phyloP scores from a whole-genome alignment of 805 yeast species.

The Lipomyces yamanashiensis region DNA sequence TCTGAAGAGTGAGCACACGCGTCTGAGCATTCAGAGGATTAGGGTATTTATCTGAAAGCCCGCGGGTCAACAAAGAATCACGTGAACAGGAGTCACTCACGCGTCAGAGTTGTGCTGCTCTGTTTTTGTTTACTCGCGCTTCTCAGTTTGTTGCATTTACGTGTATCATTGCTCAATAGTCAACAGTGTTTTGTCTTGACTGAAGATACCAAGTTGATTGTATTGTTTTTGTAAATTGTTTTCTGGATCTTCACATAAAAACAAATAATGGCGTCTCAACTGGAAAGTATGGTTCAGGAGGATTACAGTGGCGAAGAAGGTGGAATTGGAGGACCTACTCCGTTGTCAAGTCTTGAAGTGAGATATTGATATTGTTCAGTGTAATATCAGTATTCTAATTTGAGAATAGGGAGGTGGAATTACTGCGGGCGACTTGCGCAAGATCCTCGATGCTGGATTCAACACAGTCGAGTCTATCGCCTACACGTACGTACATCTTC shows the following conservation, averaged over 20 bases:
- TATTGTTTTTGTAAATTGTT: no score
- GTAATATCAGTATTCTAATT: neutral
- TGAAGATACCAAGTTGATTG: no score
- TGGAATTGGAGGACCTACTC: constrained; percentile 34
- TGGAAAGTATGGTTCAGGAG: neutral
- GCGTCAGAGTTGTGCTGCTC: constrained; percentile 7
- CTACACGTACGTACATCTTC: constrained; percentile 57
- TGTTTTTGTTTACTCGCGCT: constrained; percentile 5
- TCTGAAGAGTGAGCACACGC: neutral
- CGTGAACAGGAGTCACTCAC: constrained; percentile 10
- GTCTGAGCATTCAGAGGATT: neutral
- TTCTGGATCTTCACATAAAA: no score
- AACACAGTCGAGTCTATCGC: constrained; percentile 93
- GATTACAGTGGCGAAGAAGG: constrained; percentile 30
- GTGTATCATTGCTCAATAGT: no score
- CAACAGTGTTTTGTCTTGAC: no score
- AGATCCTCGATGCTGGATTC: constrained; percentile 79
- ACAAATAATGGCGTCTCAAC: constrained; percentile 9
- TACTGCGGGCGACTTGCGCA: constrained; percentile 73
- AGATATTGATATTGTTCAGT: neutral
- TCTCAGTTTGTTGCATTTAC: no score
- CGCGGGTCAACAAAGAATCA: neutral
- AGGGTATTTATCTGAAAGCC: neutral
- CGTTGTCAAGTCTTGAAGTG: constrained; percentile 35
- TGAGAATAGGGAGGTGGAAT: constrained; percentile 76